phyloP scores from a whole-genome alignment of 805 yeast genomes.

The Starmerella apicola region DNA sequence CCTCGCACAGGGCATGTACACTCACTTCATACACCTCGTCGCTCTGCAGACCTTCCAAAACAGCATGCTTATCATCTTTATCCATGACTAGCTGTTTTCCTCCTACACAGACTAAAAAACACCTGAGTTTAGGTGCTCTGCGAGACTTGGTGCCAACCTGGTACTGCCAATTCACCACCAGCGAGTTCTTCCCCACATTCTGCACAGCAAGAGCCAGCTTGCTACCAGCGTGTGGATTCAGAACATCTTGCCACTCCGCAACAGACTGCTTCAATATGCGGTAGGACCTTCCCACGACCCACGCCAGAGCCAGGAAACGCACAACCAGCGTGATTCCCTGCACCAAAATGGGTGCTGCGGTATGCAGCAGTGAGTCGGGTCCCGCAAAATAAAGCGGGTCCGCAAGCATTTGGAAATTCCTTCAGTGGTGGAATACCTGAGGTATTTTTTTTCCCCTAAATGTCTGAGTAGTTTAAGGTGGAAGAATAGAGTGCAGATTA shows the following conservation, averaged over 20 bases:
- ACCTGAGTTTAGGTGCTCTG: constrained; percentile 5
- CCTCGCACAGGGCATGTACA: constrained; percentile 24
- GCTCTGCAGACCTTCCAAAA: constrained; percentile 27
- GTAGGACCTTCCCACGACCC: constrained; percentile 9
- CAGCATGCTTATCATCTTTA: constrained; percentile 25
- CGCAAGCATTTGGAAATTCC: too few relatives aligned
- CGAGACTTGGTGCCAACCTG: background rate
- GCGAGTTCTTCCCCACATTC: constrained; percentile 12
- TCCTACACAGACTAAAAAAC: constrained; percentile 6
- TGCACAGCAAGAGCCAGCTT: constrained; percentile 13
- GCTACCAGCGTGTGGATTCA: constrained; percentile 9
- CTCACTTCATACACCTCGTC: constrained; percentile 26
- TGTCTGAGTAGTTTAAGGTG: too few relatives aligned
- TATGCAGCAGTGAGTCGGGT: background rate
- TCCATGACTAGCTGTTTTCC: constrained; percentile 23
- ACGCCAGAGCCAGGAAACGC: constrained; percentile 2
- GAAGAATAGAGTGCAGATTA: too few relatives aligned
- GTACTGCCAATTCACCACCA: constrained; percentile 13
- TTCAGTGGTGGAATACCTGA: too few relatives aligned
- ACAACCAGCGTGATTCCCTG: background rate
- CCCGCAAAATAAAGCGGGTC: background rate
- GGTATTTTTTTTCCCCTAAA: too few relatives aligned
- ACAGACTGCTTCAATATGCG: constrained; percentile 5
- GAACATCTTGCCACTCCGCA: constrained; percentile 6
- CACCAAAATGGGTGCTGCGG: background rate